Evolutionary conservation across 129 eudicot species (phyloP).

Genomic region (Tagetes patula): DNA sequence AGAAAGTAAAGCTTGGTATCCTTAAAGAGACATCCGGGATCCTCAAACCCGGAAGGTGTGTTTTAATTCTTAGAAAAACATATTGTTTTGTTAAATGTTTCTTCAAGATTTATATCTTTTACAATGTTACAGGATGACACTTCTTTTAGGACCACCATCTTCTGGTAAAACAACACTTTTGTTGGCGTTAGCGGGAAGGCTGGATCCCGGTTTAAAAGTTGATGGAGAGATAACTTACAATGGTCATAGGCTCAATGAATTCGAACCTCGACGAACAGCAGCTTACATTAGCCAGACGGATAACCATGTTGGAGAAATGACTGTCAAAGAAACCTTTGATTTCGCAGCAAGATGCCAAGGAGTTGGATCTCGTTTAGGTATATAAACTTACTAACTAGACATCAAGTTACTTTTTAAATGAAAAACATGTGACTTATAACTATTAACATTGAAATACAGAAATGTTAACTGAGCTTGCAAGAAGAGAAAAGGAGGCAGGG

Average conservation of each 20-base stretch:
- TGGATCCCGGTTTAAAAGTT: slow-evolving; percentile 42
- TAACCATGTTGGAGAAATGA: slow-evolving; percentile 73
- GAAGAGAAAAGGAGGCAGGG: slow-evolving; percentile 71
- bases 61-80: neutral
- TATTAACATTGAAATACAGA: slow-evolving; percentile 36
- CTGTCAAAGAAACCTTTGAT: slow-evolving; percentile 83
- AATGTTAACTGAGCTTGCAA: slow-evolving; percentile 67
- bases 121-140: slow-evolving; percentile 45
- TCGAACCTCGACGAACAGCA: slow-evolving; percentile 76
- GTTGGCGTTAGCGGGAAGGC: slow-evolving; percentile 54
- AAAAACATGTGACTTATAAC: slow-evolving; percentile 3
- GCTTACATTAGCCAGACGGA: slow-evolving; percentile 88
- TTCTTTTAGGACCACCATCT: slow-evolving; percentile 66
- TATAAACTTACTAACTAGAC: slow-evolving; percentile 12
- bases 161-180: slow-evolving; percentile 70
- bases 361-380: slow-evolving; percentile 76
- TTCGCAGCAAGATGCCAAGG: slow-evolving; percentile 96
- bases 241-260: slow-evolving; percentile 72
- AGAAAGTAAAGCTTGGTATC: slow-evolving; percentile 41
- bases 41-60: slow-evolving; percentile 56
- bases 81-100: neutral
- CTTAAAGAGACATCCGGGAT: slow-evolving; percentile 49
- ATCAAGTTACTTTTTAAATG: neutral
- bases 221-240: slow-evolving; percentile 81
- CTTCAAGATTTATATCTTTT: too few relatives aligned